Percentiles rank a stretch among this genome's conserved stretches.
Evolutionary conservation across 2,329 filamentous ascomycete genomes (phyloP).

Genomic region (Phaeomoniella chlamydospora): DNA sequence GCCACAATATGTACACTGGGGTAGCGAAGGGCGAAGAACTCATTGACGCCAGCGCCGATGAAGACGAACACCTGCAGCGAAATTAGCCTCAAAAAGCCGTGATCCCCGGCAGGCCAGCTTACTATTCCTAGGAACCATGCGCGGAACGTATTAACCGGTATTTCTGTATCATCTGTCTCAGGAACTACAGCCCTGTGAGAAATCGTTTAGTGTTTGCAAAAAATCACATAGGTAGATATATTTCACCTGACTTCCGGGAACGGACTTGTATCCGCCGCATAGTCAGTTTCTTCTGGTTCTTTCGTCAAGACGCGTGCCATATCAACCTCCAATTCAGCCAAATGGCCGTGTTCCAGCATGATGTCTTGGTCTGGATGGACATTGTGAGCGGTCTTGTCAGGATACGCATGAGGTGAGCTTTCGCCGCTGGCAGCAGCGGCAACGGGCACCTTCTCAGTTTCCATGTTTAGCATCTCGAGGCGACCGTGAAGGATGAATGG

Average conservation of each 20-base stretch:
- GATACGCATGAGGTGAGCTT: neutral
- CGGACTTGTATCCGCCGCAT: neutral
- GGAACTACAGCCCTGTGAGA: slow-evolving; percentile 13
- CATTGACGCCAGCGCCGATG: slow-evolving; percentile 31
- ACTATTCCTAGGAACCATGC: slow-evolving; percentile 31
- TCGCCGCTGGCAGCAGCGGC: neutral
- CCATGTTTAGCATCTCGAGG: neutral
- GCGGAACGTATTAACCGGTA: slow-evolving; percentile 15
- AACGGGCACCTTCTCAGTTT: neutral
- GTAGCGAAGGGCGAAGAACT: slow-evolving; percentile 33
- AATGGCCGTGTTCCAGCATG: neutral
- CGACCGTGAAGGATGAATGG: neutral
- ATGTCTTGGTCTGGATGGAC: neutral
- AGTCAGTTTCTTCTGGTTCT: slow-evolving; percentile 1
- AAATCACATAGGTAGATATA: neutral
- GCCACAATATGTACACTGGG: slow-evolving; percentile 30
- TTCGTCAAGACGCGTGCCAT: neutral
- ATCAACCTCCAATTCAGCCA: slow-evolving; percentile 1
- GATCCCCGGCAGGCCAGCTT: slow-evolving; percentile 12
- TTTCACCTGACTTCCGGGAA: neutral
- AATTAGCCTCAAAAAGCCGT: no score
- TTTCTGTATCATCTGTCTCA: slow-evolving; percentile 14
- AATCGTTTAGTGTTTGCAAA: slow-evolving; percentile 1
- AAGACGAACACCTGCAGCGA: slow-evolving; percentile 23
- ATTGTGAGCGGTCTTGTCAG: neutral